Conservation (phyloP, 352 stramenopile species). For the Phytophthora hibernalis region DNA sequence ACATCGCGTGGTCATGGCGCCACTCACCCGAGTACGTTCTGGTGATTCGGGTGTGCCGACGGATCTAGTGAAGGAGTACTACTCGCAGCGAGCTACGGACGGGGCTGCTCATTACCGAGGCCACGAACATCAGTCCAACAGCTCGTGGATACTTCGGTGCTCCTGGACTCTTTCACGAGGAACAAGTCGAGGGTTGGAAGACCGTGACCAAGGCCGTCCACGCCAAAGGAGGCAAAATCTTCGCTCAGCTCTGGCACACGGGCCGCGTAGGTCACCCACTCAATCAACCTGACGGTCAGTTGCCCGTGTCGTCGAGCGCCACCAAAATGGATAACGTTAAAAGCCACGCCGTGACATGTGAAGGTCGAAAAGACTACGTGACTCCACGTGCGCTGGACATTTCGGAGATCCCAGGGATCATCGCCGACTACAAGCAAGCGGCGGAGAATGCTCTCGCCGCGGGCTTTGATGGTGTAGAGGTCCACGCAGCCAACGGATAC, state of each 20-base stretch:
- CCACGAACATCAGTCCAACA: slow-evolving; percentile 46
- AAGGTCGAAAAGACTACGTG: slow-evolving; percentile 41
- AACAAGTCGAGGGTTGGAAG: slow-evolving; percentile 44
- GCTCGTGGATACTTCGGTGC: slow-evolving; percentile 24
- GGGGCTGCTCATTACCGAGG: slow-evolving; percentile 63
- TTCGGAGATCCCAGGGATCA: slow-evolving; percentile 66
- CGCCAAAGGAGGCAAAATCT: slow-evolving; percentile 18
- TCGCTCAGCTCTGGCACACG: slow-evolving; percentile 17
- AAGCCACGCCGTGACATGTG: slow-evolving; percentile 15
- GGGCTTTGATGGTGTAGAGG: slow-evolving; percentile 90
- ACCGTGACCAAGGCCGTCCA: slow-evolving; percentile 41
- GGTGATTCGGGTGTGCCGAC: slow-evolving; percentile 30
- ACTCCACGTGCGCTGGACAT: slow-evolving; percentile 60
- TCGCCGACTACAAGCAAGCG: slow-evolving; percentile 67
- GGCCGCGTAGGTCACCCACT: slow-evolving; percentile 10
- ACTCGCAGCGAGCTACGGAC: slow-evolving; percentile 44
- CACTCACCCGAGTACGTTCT: slow-evolving; percentile 42
- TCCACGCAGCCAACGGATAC: slow-evolving; percentile 90
- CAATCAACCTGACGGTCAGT: slow-evolving; percentile 15
- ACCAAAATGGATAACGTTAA: slow-evolving; percentile 7
- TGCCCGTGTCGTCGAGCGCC: slow-evolving; percentile 11
- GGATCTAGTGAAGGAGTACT: slow-evolving; percentile 43
- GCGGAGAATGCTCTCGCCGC: slow-evolving; percentile 64
- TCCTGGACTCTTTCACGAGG: slow-evolving; percentile 44
- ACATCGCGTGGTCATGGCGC: slow-evolving; percentile 57